These are phyloP conservation scores for Stentor roeselii DNA, from an alignment of 73 alveolate species.

Conservation along the genomic window DNA sequence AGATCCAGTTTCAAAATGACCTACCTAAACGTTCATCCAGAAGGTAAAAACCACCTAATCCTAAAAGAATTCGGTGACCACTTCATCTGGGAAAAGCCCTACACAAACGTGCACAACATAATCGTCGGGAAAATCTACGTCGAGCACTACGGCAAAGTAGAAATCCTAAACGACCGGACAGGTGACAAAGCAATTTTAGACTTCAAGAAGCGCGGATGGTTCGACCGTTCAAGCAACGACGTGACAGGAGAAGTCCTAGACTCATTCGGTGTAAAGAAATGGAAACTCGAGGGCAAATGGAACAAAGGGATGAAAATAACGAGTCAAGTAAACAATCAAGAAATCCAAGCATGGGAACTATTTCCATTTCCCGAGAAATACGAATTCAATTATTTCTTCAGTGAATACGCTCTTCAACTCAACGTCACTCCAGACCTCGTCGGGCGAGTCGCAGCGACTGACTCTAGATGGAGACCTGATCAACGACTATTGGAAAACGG, in stretches of 20 bases:
- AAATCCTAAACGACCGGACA: conserved; percentile 34
- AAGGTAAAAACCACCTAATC: conserved; percentile 37
- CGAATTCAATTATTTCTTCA: background rate
- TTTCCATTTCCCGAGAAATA: background rate
- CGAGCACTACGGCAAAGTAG: conserved; percentile 33
- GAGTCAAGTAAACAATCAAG: no score
- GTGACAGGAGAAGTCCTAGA: conserved; percentile 21
- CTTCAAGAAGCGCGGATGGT: conserved; percentile 43
- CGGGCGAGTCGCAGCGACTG: conserved; percentile 88
- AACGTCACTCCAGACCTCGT: conserved; percentile 45
- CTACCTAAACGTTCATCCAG: conserved; percentile 32
- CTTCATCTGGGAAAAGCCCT: conserved; percentile 32
- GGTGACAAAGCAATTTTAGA: conserved; percentile 31
- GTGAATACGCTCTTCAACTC: background rate
- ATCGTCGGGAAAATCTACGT: conserved; percentile 37
- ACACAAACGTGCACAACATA: conserved; percentile 38
- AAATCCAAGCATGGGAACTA: background rate
- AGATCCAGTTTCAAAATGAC: conserved; percentile 48
- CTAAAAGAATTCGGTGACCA: conserved; percentile 35
- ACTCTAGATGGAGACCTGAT: conserved; percentile 94
- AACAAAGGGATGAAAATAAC: background rate
- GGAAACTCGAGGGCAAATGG: background rate
- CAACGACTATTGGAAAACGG: conserved; percentile 90
- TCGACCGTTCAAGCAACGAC: conserved; percentile 26
- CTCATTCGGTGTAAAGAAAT: background rate